Percentiles rank a stretch among this genome's conserved stretches.
Evolutionary conservation across 306 rosid species (phyloP).

Genomic region (Argentina anserina): DNA sequence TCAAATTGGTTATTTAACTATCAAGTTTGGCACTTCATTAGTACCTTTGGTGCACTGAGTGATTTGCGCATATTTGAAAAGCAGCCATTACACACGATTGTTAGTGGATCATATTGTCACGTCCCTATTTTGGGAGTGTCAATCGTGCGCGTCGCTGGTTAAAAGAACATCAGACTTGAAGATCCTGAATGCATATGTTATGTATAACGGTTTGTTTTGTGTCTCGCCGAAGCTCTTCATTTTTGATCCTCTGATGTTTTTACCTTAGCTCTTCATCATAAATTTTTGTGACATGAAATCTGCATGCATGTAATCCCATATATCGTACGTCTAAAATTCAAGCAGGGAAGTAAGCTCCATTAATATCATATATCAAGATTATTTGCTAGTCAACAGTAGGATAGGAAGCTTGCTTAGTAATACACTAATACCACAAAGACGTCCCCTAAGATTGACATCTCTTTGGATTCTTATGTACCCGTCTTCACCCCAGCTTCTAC

Average conservation of each 20-base stretch:
- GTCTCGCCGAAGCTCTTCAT: no score
- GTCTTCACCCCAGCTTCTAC: slow-evolving; percentile 16
- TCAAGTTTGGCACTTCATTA: neutral
- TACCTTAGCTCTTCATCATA: no score
- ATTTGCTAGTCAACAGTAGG: neutral
- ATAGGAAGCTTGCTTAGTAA: slow-evolving; percentile 10
- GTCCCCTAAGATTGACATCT: neutral
- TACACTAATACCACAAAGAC: slow-evolving; percentile 8
- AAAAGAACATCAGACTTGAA: no score
- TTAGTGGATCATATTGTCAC: no score
- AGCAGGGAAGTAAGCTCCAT: neutral
- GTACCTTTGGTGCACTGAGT: slow-evolving; percentile 71
- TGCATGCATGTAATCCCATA: no score
- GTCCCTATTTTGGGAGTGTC: no score
- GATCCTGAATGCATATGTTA: neutral
- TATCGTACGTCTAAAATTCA: no score
- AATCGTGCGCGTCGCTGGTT: no score
- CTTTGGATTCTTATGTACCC: slow-evolving; percentile 22
- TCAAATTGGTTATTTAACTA: neutral
- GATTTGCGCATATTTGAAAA: slow-evolving; percentile 81
- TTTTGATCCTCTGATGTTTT: no score
- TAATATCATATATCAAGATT: neutral
- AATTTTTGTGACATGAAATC: no score
- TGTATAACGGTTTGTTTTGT: no score
- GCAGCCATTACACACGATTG: slow-evolving; percentile 63